A percentile compares a stretch with the other conserved stretches of the same genome.
Evolutionary conservation across 2,329 filamentous ascomycete genomes (phyloP).

Genomic region (Cladophialophora carrionii): DNA sequence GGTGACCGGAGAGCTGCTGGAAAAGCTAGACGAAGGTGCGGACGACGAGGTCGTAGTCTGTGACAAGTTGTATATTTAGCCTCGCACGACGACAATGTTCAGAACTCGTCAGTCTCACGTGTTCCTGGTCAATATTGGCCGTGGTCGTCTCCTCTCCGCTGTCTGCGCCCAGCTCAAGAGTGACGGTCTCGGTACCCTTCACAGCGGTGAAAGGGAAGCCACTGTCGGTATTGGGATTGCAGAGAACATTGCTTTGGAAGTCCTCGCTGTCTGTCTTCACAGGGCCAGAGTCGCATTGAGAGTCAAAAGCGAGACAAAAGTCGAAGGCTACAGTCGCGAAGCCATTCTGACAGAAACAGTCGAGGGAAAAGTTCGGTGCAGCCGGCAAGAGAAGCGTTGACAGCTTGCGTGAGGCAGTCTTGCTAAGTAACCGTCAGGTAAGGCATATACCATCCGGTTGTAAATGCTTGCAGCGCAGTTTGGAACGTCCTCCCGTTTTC

Average conservation of each 20-base stretch:
- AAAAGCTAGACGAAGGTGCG: neutral
- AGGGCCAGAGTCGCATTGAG: neutral
- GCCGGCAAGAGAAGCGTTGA: slow-evolving; percentile 12
- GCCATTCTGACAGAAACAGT: slow-evolving; percentile 6
- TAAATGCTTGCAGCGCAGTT: slow-evolving; percentile 13
- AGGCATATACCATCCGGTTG: neutral
- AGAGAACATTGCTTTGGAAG: slow-evolving; percentile 11
- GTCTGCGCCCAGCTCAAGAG: neutral
- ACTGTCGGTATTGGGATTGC: slow-evolving; percentile 2
- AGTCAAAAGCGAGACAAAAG: slow-evolving; percentile 3
- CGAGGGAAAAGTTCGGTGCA: neutral
- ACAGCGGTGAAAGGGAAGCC: slow-evolving; percentile 3
- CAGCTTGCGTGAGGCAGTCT: slow-evolving; percentile 10
- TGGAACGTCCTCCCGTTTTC: slow-evolving; percentile 10
- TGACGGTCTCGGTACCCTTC: neutral
- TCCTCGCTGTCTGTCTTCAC: slow-evolving; percentile 4
- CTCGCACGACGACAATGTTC: neutral
- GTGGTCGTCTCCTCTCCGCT: neutral
- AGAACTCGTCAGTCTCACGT: neutral
- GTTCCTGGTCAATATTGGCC: neutral
- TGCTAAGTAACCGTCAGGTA: slow-evolving; percentile 9
- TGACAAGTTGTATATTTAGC: neutral
- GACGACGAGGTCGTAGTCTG: neutral
- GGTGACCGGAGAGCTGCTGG: neutral
- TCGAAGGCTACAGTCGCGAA: neutral